Evolutionary conservation across 164 flowering plant genomes (phyloP).

Genomic region (Dillenia suffruticosa): DNA sequence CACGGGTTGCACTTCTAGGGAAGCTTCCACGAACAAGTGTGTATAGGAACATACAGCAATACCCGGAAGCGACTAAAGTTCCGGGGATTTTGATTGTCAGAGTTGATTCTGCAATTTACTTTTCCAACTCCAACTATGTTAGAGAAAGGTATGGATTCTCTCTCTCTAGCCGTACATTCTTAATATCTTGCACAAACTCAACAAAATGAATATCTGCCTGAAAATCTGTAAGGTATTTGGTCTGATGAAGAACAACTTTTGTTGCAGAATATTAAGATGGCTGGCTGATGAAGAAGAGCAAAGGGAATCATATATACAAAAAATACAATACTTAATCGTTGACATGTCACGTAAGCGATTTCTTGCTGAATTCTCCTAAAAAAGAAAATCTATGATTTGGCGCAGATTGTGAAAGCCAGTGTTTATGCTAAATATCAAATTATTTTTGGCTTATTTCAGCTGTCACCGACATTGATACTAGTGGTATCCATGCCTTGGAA

Average conservation of each 20-base stretch:
- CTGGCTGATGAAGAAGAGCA: conserved; percentile 64
- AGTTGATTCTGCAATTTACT: conserved; percentile 84
- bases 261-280: conserved; percentile 74
- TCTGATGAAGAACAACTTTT: neutral
- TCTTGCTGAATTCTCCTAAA: too few species aligned
- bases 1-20: conserved; percentile 70
- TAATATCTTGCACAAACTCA: neutral
- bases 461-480: conserved; percentile 86
- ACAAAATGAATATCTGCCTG: neutral
- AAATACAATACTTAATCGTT: conserved; percentile 55
- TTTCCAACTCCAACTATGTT: conserved; percentile 79
- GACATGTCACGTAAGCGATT: conserved; percentile 77
- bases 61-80: conserved; percentile 61
- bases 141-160: conserved; percentile 56
- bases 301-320: conserved; percentile 19
- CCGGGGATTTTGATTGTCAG: conserved; percentile 64
- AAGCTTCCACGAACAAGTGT: conserved; percentile 55
- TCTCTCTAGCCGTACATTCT: neutral
- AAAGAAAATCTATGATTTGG: neutral
- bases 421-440: neutral
- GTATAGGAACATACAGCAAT: conserved; percentile 68
- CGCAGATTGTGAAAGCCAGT: neutral
- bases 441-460: conserved; percentile 39
- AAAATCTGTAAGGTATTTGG: neutral
- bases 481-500: conserved; percentile 82